Evolutionary conservation across 2,329 filamentous ascomycete genomes (phyloP), one percentile per base, ranked within the genome.

Genomic region (Trichoderma sp.): DNA sequence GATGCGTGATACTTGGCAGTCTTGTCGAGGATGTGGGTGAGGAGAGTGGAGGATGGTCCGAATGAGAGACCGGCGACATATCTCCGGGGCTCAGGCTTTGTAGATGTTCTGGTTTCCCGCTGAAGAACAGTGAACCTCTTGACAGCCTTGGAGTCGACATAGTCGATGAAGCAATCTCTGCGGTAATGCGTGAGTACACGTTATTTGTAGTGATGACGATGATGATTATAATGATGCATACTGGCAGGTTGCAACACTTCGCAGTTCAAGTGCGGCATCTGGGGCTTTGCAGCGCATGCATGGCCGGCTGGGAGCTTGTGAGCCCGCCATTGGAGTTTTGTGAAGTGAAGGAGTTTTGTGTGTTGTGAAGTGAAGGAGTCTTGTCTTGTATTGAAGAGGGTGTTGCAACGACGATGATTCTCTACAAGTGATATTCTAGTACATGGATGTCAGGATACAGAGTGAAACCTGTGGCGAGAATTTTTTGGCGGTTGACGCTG

Each of bases 21-120:
- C 69, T 85, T 81, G 77, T 92, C 86, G 64, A 98, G 82, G 25
- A 97, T 84, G 73, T 94, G 87, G 34, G 97, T 83, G 52, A 99
- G 82, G 15, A 89, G 87, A 15, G 91, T 84, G 0, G 94, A 98
- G 1, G 92, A 95, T 1, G 91, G 82, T 0, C 95, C 94, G 73
- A 93, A 90, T 0, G 94, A 97, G 2, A 97, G 81, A 6, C 93
- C 92, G 22, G 97, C 81, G 19, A 97, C 81, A 57, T 97, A 86
- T 63, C 75, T 75, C 48, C 76, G 77, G 12, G 76, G 73, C 71
- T 74, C 75, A 70, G 74, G 77, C 68, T 77, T 75, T 64, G 75
- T 71, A 56, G 76, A 73, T 70, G 74, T 70, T 66, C 80, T 79
- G 60, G 80, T 83, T 67, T 86, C 84, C 50, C 81, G 82, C 17